phyloP scores from a whole-genome alignment of 768 basidiomycete genomes.

The Pisolithus marmoratus region DNA sequence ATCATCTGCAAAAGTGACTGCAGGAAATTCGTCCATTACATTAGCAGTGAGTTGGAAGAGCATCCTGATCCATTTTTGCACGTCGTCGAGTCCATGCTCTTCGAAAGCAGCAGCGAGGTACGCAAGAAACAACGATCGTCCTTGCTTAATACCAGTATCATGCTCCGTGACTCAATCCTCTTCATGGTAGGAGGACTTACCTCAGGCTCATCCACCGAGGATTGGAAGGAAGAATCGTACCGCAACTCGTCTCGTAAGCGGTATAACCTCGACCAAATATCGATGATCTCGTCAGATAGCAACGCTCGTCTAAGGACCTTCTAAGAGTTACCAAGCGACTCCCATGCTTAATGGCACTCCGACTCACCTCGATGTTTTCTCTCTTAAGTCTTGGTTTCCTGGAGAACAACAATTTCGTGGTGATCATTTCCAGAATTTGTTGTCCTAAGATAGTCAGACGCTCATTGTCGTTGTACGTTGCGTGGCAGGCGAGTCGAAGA shows the following conservation, averaged over 20 bases:
- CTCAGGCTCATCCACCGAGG: constrained; percentile 27
- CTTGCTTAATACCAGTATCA: constrained; percentile 39
- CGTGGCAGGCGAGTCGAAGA: constrained; percentile 39
- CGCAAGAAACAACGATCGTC: constrained; percentile 51
- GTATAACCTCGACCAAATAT: constrained; percentile 35
- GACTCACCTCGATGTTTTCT: constrained; percentile 47
- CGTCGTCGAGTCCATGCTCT: constrained; percentile 45
- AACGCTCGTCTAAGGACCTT: constrained; percentile 22
- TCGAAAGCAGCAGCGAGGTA: constrained; percentile 62
- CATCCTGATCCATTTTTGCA: constrained; percentile 53
- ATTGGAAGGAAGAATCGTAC: constrained; percentile 25
- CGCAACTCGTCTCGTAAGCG: constrained; percentile 29
- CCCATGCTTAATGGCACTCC: constrained; percentile 6
- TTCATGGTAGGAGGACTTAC: constrained; percentile 24
- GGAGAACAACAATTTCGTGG: constrained; percentile 43
- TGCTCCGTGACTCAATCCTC: constrained; percentile 1
- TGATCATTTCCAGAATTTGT: constrained; percentile 39
- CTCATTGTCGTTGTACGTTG: constrained; percentile 51
- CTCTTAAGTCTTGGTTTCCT: constrained; percentile 46
- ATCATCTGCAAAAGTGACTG: constrained; percentile 14
- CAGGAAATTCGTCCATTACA: constrained; percentile 11
- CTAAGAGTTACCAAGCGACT: constrained; percentile 19
- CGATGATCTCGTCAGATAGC: constrained; percentile 29
- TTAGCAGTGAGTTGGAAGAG: constrained; percentile 27
- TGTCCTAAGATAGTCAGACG: constrained; percentile 48